Base-by-base conservation (phyloP, 2,329 filamentous ascomycete species). In the Uncinocarpus reesii region DNA sequence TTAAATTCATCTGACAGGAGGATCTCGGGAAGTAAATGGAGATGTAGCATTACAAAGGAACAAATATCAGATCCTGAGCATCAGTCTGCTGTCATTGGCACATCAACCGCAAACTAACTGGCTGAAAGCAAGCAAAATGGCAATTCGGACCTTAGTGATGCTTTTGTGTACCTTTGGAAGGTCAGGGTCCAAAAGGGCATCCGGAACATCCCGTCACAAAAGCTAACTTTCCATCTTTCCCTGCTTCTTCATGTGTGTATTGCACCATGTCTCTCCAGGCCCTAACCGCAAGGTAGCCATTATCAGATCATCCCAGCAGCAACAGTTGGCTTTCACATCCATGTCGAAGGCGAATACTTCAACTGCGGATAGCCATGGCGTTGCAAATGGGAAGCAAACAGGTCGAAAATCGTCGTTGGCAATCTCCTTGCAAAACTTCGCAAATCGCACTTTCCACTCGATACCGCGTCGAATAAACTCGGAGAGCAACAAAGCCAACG, bases 351-450 rank as follows among this genome's bases (percentile, higher is more conserved):
- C 21, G 38, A 16, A 10, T 23, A 4, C 34, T 21, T 34, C 36
- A 16, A 16, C 35, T 15, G 11, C 28, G 18, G 36, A 8, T 7
- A 11, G 2, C 13, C 4, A 6, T 28, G 20, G 13, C 16, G 24
- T 11, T 23, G 8, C 38, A 36, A 52, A 57, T 53, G 15, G 35
- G 23, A 54, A 52, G 41, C 48, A 52, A 15, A 34, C 45, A 11
- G 40, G 38, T 21, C 53, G 49, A 29, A 56, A 49, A 20, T 44
- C 53, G 13, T 57, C 55, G 1, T 15, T 60, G 4, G 32, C 48
- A 24, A 40, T 20, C 26, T 55, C 56, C 21, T 42, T 61, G 11
- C 55, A 60, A 15, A 44, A 44, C 2, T 46, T 61, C 28, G 54
- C 50, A 26, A 57, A 36, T 36, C 52, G 49, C 24, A 47, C 55